Base-by-base conservation (phyloP, 352 stramenopile genomes). In the Globisporangium sylvaticum region DNA sequence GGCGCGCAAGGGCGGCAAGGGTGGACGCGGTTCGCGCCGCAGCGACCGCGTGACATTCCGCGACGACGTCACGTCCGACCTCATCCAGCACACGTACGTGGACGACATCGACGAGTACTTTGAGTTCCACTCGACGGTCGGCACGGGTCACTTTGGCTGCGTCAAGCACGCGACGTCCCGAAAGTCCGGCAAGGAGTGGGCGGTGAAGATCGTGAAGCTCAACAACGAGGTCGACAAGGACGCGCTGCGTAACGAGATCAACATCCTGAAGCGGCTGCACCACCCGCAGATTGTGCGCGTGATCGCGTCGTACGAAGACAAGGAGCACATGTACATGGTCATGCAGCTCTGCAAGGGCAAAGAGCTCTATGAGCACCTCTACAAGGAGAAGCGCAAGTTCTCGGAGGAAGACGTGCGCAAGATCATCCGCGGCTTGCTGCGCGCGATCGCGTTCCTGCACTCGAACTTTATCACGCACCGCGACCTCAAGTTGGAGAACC, bases 321-420 rank as follows among this genome's bases (percentile, higher is more conserved):
- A 75, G 56, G 69, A 90, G 62, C 78, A 85, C 66, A 91, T 95
- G 80, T 95, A 95, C 77, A 92, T 95, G 83, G 77, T 92, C 69
- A 92, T 92, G 81, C 82, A 95, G 70, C 76, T 92, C n/a, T 90
- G 86, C 57, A 87, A 90, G 58, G 87, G 87, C 58, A 90, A 91
- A 54, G 84, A 91, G 53, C 72, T 95, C 15, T 94, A 90, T 68
- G 79, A 91, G 20, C 76, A 91, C 55, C 59, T 94, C 64, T 92
- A 92, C 72, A 80, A 83, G 64, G 81, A 85, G 29, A 64, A 77
- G n/a, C 81, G 81, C 44, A 44, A 64, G 18, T 91, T 94, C 64
- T 82, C 72, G 1, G 87, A 95, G 53, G 78, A 79, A 42, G 80
- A 91, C 42, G 83, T 92, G 44, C 75, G 79, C 46, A 76, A 78